phyloP scores from a whole-genome alignment of 1,284 basidiomycete species.

The Malassezia japonica region DNA sequence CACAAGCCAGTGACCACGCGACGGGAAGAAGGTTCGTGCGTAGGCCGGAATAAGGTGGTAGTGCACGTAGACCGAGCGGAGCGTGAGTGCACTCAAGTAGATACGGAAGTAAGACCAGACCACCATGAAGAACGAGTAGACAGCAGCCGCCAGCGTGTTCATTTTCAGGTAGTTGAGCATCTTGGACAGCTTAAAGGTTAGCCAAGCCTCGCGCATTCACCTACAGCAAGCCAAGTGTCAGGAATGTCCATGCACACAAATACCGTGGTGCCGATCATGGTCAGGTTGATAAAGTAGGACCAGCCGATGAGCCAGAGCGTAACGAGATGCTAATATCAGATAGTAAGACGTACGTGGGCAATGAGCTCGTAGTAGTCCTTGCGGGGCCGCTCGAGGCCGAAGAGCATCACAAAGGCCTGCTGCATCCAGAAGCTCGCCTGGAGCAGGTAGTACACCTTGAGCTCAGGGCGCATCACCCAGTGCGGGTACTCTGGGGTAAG shows the following conservation, averaged over 20 bases:
- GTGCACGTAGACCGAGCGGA: constrained; percentile 76
- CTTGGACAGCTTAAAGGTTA: constrained; percentile 41
- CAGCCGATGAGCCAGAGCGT: constrained; percentile 89
- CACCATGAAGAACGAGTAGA: constrained; percentile 39
- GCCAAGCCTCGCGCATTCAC: neutral
- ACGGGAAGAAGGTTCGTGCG: constrained; percentile 35
- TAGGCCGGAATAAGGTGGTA: constrained; percentile 61
- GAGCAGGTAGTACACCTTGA: constrained; percentile 83
- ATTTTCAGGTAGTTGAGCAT: constrained; percentile 43
- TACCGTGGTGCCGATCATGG: constrained; percentile 80
- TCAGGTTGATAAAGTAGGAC: constrained; percentile 52
- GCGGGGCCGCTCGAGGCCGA: constrained; percentile 81
- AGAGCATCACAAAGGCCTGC: constrained; percentile 74
- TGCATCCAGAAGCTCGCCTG: constrained; percentile 79
- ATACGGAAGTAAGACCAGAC: constrained; percentile 72
- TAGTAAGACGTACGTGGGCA: constrained; percentile 66
- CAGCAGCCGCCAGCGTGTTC: constrained; percentile 25
- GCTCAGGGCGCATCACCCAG: constrained; percentile 66
- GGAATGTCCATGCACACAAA: constrained; percentile 96
- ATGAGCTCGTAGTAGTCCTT: constrained; percentile 84
- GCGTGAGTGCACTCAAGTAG: constrained; percentile 76
- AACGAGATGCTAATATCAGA: constrained; percentile 68
- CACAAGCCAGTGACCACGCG: constrained; percentile 41
- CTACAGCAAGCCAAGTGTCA: constrained; percentile 61
- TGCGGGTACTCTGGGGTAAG: constrained; percentile 27